Evolutionary conservation across 805 yeast species (phyloP), one percentile per base, ranked within the genome.

Genomic region (Hanseniaspora thailandica): DNA sequence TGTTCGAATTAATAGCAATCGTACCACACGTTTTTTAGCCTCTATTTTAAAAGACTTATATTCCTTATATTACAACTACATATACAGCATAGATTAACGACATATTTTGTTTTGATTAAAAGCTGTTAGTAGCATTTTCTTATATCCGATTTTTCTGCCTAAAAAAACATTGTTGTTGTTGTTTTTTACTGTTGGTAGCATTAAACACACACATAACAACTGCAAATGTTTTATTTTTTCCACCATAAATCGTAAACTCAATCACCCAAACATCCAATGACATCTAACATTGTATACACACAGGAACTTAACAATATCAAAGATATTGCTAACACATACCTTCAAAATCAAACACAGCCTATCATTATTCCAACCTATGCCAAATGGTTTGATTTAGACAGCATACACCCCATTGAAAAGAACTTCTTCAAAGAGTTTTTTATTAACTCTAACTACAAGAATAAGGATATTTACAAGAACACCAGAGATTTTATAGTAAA

Each of bases 371-470:
- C 97, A 5, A 86, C 96, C 0, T 89, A 86, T 64, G 75, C 95
- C 0, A 68, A 83, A 30, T 89, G 97, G 97, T 88, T 88, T 64
- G 75, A 81, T 53, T 74, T 85, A 74, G 75, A 76, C 45, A 77
- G 76, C 49, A 76, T 88, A 43, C 86, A 86, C 62, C 77, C 76
- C 49, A 82, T 89, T 57, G 97, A 89, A 67, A 78, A 76, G 55
- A 84, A 84, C 61, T 84, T 94, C 1, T 69, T 89, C 47, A 95
- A 96, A 0, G 97, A 89, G 64, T 89, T 86, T 61, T 89, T 89
- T 72, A 76, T 80, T 56, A 73, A 77, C 20, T 85, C 84, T 56
- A 76, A 19, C 4, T 50, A 43, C 34, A 89, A 89, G 63, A 84
- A 95, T 1, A 90, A 95, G 10, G 77, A 80, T 59, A 80, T 86